These are phyloP conservation scores for Termitomyces bulborhizus DNA, from an alignment of 768 basidiomycete species.

Conservation along the genomic window DNA sequence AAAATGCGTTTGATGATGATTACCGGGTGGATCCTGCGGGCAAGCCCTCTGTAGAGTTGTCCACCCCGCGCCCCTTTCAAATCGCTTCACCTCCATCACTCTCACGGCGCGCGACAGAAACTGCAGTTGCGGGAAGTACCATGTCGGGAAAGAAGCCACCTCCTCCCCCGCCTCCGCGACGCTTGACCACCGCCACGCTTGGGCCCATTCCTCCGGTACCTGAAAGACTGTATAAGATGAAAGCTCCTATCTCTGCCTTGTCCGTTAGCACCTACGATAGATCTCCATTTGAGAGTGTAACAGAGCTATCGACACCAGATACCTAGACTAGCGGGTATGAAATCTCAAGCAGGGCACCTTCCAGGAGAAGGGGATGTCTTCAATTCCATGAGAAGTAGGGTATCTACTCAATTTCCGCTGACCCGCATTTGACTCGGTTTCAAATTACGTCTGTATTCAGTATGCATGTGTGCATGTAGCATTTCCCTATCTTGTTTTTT, in stretches of 20 bases:
- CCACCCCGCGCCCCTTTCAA: neutral
- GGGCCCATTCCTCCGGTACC: slow-evolving; percentile 42
- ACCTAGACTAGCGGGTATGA: slow-evolving; percentile 24
- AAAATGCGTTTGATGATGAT: slow-evolving; percentile 9
- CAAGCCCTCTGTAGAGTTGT: neutral
- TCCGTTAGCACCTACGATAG: slow-evolving; percentile 35
- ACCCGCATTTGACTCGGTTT: neutral
- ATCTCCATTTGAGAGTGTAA: slow-evolving; percentile 63
- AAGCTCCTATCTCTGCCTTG: slow-evolving; percentile 24
- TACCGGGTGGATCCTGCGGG: slow-evolving; percentile 8
- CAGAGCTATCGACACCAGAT: slow-evolving; percentile 31
- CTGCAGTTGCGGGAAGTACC: slow-evolving; percentile 12
- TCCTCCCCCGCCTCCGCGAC: slow-evolving; percentile 63
- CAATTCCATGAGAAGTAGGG: slow-evolving; percentile 28
- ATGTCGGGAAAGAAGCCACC: slow-evolving; percentile 39
- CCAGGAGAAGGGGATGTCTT: slow-evolving; percentile 58
- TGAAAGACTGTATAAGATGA: slow-evolving; percentile 27
- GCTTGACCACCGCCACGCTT: slow-evolving; percentile 24
- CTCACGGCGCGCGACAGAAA: slow-evolving; percentile 17
- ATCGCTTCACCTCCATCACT: slow-evolving; percentile 14
- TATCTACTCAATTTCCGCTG: neutral
- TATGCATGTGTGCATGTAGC: slow-evolving; percentile 4
- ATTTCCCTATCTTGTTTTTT: slow-evolving; percentile 2
- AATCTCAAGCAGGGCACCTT: slow-evolving; percentile 64
- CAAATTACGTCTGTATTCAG: slow-evolving; percentile 8